Evolutionary conservation across 306 rosid species (phyloP).

Genomic region (Fagus sylvatica): DNA sequence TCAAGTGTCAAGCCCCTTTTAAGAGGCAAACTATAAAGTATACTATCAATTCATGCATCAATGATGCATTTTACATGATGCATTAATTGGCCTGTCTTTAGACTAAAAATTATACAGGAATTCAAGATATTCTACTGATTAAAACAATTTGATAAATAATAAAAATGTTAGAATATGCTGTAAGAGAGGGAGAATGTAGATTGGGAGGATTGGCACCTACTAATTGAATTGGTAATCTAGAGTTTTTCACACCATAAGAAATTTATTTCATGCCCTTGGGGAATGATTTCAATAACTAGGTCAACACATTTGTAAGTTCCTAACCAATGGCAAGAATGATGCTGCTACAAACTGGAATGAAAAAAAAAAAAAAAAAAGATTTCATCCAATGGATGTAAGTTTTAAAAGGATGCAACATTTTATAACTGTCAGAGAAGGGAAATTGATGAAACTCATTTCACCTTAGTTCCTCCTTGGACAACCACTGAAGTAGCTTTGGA

Average conservation of each 20-base stretch:
- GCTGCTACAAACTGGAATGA: background rate
- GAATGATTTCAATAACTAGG: background rate
- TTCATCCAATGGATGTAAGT: background rate
- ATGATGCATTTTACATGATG: no score
- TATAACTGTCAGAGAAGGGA: slow-evolving; percentile 1
- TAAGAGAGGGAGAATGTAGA: background rate
- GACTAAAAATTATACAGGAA: background rate
- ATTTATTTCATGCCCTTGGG: background rate
- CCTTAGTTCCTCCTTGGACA: slow-evolving; percentile 96
- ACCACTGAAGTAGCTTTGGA: slow-evolving; percentile 75
- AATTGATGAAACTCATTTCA: slow-evolving; percentile 28
- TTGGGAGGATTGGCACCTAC: background rate
- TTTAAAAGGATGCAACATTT: background rate
- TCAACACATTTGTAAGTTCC: background rate
- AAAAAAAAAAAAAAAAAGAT: background rate
- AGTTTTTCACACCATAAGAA: background rate
- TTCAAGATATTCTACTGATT: background rate
- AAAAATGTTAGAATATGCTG: background rate
- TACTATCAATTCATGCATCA: no score
- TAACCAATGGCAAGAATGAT: background rate
- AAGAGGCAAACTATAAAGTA: background rate
- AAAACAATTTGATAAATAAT: background rate
- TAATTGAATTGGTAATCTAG: background rate
- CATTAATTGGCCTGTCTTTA: background rate
- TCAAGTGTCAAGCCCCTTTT: background rate